Base-by-base conservation (phyloP, 2,329 filamentous ascomycete species). In the Moelleriella libera region DNA sequence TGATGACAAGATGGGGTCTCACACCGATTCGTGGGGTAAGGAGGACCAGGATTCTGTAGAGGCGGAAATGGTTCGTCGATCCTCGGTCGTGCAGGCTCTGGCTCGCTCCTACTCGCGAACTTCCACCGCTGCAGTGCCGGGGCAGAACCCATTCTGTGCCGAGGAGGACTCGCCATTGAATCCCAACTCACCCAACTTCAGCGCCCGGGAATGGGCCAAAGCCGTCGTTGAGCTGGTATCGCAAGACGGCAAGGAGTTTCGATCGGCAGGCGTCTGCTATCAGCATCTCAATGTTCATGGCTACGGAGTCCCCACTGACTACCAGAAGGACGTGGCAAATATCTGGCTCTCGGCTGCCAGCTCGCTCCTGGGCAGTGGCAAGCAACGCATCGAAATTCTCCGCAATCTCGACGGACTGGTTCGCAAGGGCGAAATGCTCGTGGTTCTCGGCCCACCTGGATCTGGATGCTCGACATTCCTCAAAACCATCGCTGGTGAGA, bases 401-500 rank as follows among this genome's bases (percentile, higher is more conserved):
- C 76, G 72, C 52, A 67, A 77, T 55, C 79, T 85, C 48, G 81
- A 86, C 52, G 83, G 83, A 30, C 58, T 86, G 0, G 78, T 87
- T 1, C 71, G 77, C 57, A 76, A 75, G 51, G 83, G 83, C 42
- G 83, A 88, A 68, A 85, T 88, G 80, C 65, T 87, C 30, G 80
- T 87, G 12, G 83, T 87, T 2, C 71, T 88, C 34, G 83, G 83
- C 12, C 83, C 82, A 48, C 83, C 83, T 2, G 77, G 77, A 41
- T 74, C 75, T n/a, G 84, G 84, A 47, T 94, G 88, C 63, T 87
- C 84, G 12, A 94, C 88, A 2, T 82, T 94, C 52, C 70, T 94
- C 49, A 94, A 94, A 69, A 85, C 86, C 0, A 78, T 94, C 54
- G 78, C 86, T 4, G 87, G 88, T 50, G 86, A 94, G 64, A 86